Base-by-base conservation (phyloP, 2,329 filamentous ascomycete genomes). In the Microsporum audouinii region DNA sequence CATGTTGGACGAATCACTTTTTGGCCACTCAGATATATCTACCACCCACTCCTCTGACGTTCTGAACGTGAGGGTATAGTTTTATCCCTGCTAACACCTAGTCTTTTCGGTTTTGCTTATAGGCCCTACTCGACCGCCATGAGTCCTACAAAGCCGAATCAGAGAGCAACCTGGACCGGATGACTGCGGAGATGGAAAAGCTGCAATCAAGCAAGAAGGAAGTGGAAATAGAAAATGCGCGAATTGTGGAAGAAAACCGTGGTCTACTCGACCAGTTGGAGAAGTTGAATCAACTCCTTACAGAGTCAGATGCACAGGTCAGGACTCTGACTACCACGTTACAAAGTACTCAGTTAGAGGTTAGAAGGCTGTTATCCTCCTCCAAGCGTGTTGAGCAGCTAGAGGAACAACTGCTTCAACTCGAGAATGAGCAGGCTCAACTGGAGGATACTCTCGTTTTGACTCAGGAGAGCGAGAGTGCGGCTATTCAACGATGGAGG, bases 71-170 rank as follows among this genome's bases (percentile, higher is more conserved):
- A 29, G 17, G 33, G 17, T 36, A 38, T 31, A n/a, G 27, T 36
- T 27, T 55, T 27, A 34, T 60, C 36, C 41, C 59, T 63, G 58
- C 58, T 49, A 36, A 45, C 49, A 31, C 36, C 6, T 45, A 70
- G 58, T 65, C 70, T 69, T 66, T 63, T 67, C 65, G 61, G 64
- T 55, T 64, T 65, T 59, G 39, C 63, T 45, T 55, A 17, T 59
- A 97, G 94, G 91, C 91, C 63, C 81, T 99, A 61, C 84, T 99
- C 47, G 85, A 88, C 65, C 88, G 92, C 69, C 91, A 99, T 82
- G 91, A 97, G 79, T 85, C 88, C 63, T 96, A 95, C 75, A 92
- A 96, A 81, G 87, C 87, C 67, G 90, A 96, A 73, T 90, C 91
- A 63, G 91, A 96, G 78, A 84, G 85, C 67, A 91, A 96, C 72